Evolutionary conservation across 176 grass and related monocot genomes (phyloP).

Genomic region (Pontederia crassipes): DNA sequence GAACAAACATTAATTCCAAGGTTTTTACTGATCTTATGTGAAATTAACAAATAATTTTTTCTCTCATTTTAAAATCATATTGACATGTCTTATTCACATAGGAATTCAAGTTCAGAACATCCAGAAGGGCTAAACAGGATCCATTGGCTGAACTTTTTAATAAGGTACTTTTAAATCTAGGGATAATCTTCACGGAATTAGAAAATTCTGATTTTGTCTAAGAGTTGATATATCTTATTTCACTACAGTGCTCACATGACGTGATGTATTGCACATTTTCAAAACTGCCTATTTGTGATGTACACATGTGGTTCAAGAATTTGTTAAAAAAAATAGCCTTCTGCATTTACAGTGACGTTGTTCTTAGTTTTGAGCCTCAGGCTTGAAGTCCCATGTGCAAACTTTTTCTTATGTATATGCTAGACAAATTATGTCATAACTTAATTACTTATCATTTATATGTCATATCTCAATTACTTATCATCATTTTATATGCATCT

Average conservation of each 20-base stretch:
- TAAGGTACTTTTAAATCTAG: neutral
- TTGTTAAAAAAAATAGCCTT: too few relatives aligned
- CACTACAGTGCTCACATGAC: neutral
- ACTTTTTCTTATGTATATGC: neutral
- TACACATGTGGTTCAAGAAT: too few relatives aligned
- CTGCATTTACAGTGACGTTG: too few relatives aligned
- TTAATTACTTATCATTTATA: neutral
- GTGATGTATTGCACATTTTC: too few relatives aligned
- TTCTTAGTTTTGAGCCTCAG: too few relatives aligned
- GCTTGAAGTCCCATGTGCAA: too few relatives aligned
- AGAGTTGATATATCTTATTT: neutral
- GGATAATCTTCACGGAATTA: too few relatives aligned
- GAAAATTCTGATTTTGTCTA: neutral
- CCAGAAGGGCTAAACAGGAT: conserved; percentile 1
- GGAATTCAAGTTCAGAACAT: conserved; percentile 7
- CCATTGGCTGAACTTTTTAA: conserved; percentile 7
- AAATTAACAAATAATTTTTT: neutral
- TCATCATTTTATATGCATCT: neutral
- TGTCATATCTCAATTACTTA: neutral
- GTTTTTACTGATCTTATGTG: conserved; percentile 21
- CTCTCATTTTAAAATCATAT: neutral
- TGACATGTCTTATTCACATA: neutral
- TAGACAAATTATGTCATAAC: neutral
- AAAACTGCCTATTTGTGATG: too few relatives aligned
- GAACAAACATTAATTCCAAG: conserved; percentile 29